phyloP scores from a whole-genome alignment of 371 early-diverging fungal genomes.

The Chytridiales sp. region DNA sequence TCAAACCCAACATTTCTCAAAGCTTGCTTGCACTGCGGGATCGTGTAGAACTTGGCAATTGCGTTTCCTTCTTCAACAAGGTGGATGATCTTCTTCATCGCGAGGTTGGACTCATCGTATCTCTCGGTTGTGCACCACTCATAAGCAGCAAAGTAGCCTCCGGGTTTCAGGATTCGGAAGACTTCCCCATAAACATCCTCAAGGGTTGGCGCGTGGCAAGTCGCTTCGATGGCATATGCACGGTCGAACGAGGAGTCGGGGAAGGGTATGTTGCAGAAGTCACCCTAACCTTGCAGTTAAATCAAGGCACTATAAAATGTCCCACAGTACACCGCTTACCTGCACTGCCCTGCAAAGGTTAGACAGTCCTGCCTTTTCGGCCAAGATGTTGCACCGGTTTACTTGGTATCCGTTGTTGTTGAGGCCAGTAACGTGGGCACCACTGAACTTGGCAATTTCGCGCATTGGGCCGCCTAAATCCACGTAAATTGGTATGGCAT shows the following conservation, averaged over 20 bases:
- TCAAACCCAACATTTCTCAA: slow-evolving; percentile 84
- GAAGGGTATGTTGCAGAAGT: slow-evolving; percentile 91
- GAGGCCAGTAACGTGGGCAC: slow-evolving; percentile 84
- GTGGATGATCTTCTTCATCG: slow-evolving; percentile 72
- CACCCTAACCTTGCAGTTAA: slow-evolving; percentile 76
- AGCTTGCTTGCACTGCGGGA: slow-evolving; percentile 54
- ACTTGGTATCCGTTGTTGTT: slow-evolving; percentile 97
- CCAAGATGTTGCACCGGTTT: slow-evolving; percentile 71
- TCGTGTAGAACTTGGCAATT: slow-evolving; percentile 78
- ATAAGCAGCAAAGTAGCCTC: slow-evolving; percentile 84
- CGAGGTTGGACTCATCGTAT: slow-evolving; percentile 71
- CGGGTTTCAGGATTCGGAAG: slow-evolving; percentile 89
- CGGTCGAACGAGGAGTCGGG: slow-evolving; percentile 79
- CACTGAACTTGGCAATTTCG: slow-evolving; percentile 85
- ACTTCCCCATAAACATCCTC: slow-evolving; percentile 85
- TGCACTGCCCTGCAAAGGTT: slow-evolving; percentile 39
- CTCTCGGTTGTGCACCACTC: slow-evolving; percentile 90
- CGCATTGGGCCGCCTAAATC: slow-evolving; percentile 80
- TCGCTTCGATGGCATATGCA: slow-evolving; percentile 91
- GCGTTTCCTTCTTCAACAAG: slow-evolving; percentile 87
- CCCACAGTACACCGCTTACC: too few relatives aligned
- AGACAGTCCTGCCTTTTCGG: slow-evolving; percentile 61
- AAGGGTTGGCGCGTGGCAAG: slow-evolving; percentile 69
- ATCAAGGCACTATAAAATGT: too few relatives aligned
- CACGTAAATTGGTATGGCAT: too few relatives aligned